Percentiles rank a stretch among this genome's conserved stretches.
phyloP scores from a whole-genome alignment of 2,329 filamentous ascomycete species.

The Lasiodiplodia theobromae region DNA sequence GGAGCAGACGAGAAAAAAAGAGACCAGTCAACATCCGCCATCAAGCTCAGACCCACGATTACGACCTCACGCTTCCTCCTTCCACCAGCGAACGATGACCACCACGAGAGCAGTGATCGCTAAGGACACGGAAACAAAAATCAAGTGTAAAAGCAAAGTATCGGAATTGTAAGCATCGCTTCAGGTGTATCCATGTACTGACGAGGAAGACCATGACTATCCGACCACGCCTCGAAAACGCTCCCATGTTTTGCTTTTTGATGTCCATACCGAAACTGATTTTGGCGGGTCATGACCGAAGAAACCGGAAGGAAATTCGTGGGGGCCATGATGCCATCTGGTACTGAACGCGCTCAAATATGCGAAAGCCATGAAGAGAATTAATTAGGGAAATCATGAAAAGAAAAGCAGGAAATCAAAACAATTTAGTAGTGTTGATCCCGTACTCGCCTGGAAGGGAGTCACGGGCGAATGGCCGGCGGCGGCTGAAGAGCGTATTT shows the following conservation, averaged over 20 bases:
- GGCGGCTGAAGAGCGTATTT: conserved; percentile 30
- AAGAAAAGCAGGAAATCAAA: background rate
- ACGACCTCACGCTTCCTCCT: background rate
- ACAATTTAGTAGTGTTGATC: conserved; percentile 12
- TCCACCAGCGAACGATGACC: background rate
- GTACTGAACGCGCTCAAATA: background rate
- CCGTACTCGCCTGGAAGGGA: background rate
- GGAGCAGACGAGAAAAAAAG: background rate
- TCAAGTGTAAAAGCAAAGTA: background rate
- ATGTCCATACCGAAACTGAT: conserved; percentile 9
- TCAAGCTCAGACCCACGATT: background rate
- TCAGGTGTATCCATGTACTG: background rate
- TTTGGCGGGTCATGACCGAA: conserved; percentile 16
- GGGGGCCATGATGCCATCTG: conserved; percentile 5
- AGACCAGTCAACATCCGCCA: background rate
- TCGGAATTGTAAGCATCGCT: background rate
- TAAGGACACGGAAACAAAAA: background rate
- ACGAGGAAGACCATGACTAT: background rate
- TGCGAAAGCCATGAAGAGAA: background rate
- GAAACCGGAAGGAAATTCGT: conserved; percentile 16
- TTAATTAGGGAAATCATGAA: conserved; percentile 2
- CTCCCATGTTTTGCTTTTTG: background rate
- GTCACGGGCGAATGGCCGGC: background rate
- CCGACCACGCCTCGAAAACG: conserved; percentile 6
- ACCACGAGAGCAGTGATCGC: background rate